Evolutionary conservation across 2,329 filamentous ascomycete species (phyloP).

Genomic region (Alternaria dauci): DNA sequence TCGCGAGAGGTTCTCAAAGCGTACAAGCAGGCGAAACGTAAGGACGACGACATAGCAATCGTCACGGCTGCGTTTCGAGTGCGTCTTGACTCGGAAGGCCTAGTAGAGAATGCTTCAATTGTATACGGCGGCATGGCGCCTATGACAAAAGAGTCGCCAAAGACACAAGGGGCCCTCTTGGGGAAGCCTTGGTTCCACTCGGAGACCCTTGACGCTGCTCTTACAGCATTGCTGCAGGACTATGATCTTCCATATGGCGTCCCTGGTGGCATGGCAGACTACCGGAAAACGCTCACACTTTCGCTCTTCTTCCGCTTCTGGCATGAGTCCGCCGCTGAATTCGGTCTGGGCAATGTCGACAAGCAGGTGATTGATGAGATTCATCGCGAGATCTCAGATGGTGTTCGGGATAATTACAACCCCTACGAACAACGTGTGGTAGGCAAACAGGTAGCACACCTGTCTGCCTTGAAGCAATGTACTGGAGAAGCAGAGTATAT

Average conservation of each 20-base stretch:
- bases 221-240: slow-evolving; percentile 82
- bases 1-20: slow-evolving; percentile 82
- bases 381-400: slow-evolving; percentile 80
- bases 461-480: slow-evolving; percentile 89
- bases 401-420: slow-evolving; percentile 77
- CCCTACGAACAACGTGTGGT: slow-evolving; percentile 83
- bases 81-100: slow-evolving; percentile 70
- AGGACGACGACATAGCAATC: slow-evolving; percentile 97
- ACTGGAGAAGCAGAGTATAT: slow-evolving; percentile 95
- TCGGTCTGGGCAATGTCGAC: slow-evolving; percentile 67
- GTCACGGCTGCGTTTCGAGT: slow-evolving; percentile 86
- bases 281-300: slow-evolving; percentile 85
- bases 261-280: slow-evolving; percentile 95
- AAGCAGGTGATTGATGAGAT: slow-evolving; percentile 80
- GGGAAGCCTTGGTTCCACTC: slow-evolving; percentile 82
- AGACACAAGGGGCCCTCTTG: slow-evolving; percentile 72
- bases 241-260: slow-evolving; percentile 88
- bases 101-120: slow-evolving; percentile 76
- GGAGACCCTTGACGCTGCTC: slow-evolving; percentile 82
- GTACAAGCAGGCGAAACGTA: slow-evolving; percentile 95
- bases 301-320: slow-evolving; percentile 98
- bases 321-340: slow-evolving; percentile 77
- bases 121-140: slow-evolving; percentile 96
- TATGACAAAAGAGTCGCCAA: slow-evolving; percentile 81
- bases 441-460: slow-evolving; percentile 83